Conservation (phyloP, 2,329 filamentous ascomycete species). For the Colletotrichum magnum region DNA sequence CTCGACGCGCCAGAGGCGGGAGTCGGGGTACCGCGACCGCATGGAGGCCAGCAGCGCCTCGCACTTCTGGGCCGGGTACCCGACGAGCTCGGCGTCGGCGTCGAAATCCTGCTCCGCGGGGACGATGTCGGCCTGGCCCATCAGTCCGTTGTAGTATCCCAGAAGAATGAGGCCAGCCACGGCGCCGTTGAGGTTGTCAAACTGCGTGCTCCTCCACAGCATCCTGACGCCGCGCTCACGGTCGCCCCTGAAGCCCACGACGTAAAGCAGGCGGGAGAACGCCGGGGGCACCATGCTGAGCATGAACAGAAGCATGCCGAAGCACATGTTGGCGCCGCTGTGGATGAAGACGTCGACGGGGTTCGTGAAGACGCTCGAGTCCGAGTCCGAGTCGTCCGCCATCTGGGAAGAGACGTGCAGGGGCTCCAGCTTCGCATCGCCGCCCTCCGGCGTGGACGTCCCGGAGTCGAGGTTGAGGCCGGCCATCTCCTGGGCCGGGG, state of each 20-base stretch:
- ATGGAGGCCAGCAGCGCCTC: conserved; percentile 78
- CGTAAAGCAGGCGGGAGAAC: conserved; percentile 86
- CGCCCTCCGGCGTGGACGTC: conserved; percentile 25
- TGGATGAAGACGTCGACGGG: conserved; percentile 91
- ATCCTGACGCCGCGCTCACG: conserved; percentile 84
- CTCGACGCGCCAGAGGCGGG: conserved; percentile 88
- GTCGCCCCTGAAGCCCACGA: conserved; percentile 93
- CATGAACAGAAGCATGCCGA: conserved; percentile 86
- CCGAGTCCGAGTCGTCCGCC: conserved; percentile 40
- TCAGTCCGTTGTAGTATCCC: conserved; percentile 88
- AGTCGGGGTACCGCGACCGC: conserved; percentile 83
- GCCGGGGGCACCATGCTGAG: conserved; percentile 95
- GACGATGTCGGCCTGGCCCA: conserved; percentile 90
- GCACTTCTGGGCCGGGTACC: conserved; percentile 80
- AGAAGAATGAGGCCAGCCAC: conserved; percentile 86
- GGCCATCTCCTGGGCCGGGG: conserved; percentile 25
- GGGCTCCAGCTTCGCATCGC: conserved; percentile 32
- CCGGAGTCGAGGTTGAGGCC: conserved; percentile 34
- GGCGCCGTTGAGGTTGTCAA: conserved; percentile 92
- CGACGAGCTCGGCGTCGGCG: conserved; percentile 71
- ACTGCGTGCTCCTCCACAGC: conserved; percentile 91
- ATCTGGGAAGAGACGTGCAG: conserved; percentile 33
- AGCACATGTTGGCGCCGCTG: conserved; percentile 90
- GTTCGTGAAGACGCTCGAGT: conserved; percentile 70
- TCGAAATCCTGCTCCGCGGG: conserved; percentile 71